Evolutionary conservation across 805 yeast species (phyloP), one percentile per base, ranked within the genome.

Genomic region (Saccharomycopsis selenospora): DNA sequence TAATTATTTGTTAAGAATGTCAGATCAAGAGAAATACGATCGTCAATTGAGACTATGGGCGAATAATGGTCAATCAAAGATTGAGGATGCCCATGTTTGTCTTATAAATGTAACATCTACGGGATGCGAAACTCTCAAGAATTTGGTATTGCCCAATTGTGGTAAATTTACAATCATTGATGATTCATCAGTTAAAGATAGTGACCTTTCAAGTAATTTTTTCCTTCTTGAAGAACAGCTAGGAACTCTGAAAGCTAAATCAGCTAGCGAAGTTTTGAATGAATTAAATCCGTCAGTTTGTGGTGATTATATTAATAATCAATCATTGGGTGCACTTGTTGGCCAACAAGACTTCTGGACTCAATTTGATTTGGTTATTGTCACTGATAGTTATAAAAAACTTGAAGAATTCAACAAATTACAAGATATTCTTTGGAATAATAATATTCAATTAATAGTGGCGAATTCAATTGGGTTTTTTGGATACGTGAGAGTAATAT

Each of bases 11-110:
- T n/a, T n/a, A n/a, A n/a, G n/a, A 10, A 41, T 50, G 47, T 28
- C 25, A 20, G 42, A 52, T 38, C 53, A 75, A 68, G 69, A 70
- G 43, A 80, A 80, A 52, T 89, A 86, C 60, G 96, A 90, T 63
- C 73, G 99, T 33, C 98, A 91, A 61, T 66, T 91, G 50, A 74
- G 97, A 30, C 66, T 91, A 13, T 91, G 98, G 98, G 89, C 86
- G 1, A 58, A 73, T 0, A 63, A 72, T 8, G 99, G 97, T 2
- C 99, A 91, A 59, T 50, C 62, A 3, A 67, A 70, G 4, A 68
- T 91, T 14, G 76, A 76, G 27, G 57, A 60, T 1, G 68, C 90
- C 0, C 79, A 74, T 48, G 70, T 89, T 2, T 75, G 88, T 48
- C 62, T 88, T 2, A 56, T 88, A 2, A 76, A 78, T 41, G 79